These are phyloP conservation scores for Jasminum sambac DNA, from an alignment of 257 asterid genomes.

Conservation along the genomic window DNA sequence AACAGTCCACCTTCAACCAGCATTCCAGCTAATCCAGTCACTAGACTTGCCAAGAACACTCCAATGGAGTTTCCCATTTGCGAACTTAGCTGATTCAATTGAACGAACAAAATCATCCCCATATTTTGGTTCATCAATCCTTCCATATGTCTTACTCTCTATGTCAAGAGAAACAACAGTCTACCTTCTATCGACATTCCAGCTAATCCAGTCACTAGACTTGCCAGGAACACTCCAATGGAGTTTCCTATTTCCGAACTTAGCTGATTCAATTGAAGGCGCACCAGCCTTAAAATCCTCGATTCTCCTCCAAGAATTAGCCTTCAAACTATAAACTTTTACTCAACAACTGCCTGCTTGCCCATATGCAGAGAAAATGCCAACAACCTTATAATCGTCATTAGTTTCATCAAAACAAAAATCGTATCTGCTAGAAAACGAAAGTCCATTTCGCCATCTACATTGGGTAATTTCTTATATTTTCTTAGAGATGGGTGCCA, in stretches of 20 bases:
- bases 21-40: not conserved
- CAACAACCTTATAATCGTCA: conserved; percentile 57
- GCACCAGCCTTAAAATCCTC: conserved; percentile 35
- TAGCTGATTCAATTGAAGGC: conserved; percentile 29
- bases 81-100: conserved; percentile 34
- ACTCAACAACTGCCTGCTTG: conserved; percentile 22
- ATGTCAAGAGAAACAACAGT: conserved; percentile 46
- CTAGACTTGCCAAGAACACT: not conserved
- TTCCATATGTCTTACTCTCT: too few relatives aligned
- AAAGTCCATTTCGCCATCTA: not conserved
- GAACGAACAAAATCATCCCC: conserved; percentile 18
- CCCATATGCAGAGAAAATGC: conserved; percentile 29
- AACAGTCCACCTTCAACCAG: conserved; percentile 25
- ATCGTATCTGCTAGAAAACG: conserved; percentile 34
- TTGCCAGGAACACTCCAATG: too few relatives aligned
- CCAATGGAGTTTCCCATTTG: conserved; percentile 52
- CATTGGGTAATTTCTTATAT: conserved; percentile 33
- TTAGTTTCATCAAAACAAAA: conserved; percentile 40
- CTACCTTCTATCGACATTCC: conserved; percentile 15
- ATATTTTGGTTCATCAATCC: conserved; percentile 36
- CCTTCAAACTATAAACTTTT: conserved; percentile 42
- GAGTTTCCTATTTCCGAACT: conserved; percentile 44
- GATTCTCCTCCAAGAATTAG: conserved; percentile 48
- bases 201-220: conserved; percentile 11
- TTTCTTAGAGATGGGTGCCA: conserved; percentile 53